Evolutionary conservation across 2,329 filamentous ascomycete species (phyloP).

Genomic region (Fonsecaea monophora): DNA sequence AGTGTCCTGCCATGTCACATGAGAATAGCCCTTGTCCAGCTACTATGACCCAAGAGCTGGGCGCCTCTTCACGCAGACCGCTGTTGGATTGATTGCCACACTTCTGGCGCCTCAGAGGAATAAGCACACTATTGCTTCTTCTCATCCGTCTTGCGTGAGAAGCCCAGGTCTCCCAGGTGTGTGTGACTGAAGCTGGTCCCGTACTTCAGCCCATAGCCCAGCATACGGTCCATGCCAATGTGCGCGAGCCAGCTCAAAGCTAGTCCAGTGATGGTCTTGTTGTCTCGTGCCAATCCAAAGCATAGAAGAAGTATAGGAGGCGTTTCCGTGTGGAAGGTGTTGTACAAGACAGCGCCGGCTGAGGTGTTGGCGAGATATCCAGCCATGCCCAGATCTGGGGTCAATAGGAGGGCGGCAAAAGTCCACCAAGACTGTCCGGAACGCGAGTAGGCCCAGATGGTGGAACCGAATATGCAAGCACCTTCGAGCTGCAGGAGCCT

Average conservation of each 20-base stretch:
- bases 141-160: slow-evolving; percentile 1
- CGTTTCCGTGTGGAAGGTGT: slow-evolving; percentile 28
- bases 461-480: slow-evolving; percentile 24
- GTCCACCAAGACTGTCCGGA: slow-evolving; percentile 25
- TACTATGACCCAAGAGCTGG: not conserved
- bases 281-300: slow-evolving; percentile 23
- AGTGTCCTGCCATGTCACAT: not conserved
- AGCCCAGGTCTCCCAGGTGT: slow-evolving; percentile 24
- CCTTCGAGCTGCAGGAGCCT: slow-evolving; percentile 29
- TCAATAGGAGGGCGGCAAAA: slow-evolving; percentile 27
- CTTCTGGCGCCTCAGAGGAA: slow-evolving; percentile 64
- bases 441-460: slow-evolving; percentile 30
- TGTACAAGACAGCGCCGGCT: slow-evolving; percentile 25
- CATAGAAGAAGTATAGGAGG: slow-evolving; percentile 29
- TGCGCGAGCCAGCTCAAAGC: slow-evolving; percentile 31
- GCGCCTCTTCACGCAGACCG: not conserved
- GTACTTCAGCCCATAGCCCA: slow-evolving; percentile 31
- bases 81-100: not conserved
- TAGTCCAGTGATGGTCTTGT: slow-evolving; percentile 21
- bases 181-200: slow-evolving; percentile 30
- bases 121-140: slow-evolving; percentile 53
- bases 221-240: slow-evolving; percentile 34
- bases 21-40: not conserved
- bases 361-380: slow-evolving; percentile 29
- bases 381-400: slow-evolving; percentile 31